Evolutionary conservation across 2,329 filamentous ascomycete species (phyloP), one percentile per base, ranked within the genome.

Genomic region (Leptographium galeiforme): DNA sequence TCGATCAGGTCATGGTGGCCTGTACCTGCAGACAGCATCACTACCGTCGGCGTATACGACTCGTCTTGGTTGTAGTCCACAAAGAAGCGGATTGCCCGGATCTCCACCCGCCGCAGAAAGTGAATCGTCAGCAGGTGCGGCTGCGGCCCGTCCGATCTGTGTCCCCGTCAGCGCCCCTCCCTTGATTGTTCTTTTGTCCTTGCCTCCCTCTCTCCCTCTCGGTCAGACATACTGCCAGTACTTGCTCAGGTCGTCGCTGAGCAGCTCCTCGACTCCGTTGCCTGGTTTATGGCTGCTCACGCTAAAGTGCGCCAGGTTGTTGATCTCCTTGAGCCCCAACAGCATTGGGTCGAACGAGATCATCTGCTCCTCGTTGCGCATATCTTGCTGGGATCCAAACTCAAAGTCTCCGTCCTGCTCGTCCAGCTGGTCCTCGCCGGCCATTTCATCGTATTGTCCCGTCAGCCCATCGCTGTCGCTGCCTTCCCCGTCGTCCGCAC

Each of bases 31-130:
- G 85, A 81, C 64, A 97, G 89, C 48, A 86, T 74, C 62, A 98
- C 94, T 62, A 89, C 87, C 1, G 90, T 97, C 0, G 93, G 93
- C 4, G 93, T 98, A 67, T 98, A 98, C 45, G 87, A 93, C 69
- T 98, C 93, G 67, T 98, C 93, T 52, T 88, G 81, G 57, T 85
- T 83, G 67, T 95, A 95, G 70, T 98, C 90, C 46, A 98, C 82
- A 60, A 85, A 90, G 61, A 93, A 81, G n/a, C 87, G 78, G 51
- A 93, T 82, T 33, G 82, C 81, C 6, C 84, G 81, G 57, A 93
- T 89, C 55, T 82, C 83, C 45, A 90, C 87, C 8, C 87, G 78
- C 61, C 89, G 89, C 68, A 89, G 82, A 67, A 93, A 93, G 68
- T 93, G 88, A 43, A 93, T 85, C 56, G 87, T 68, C 48, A 93